Evolutionary conservation across 1,284 basidiomycete species (phyloP), one percentile per base, ranked within the genome.

Genomic region (Phylloporus sp.): DNA sequence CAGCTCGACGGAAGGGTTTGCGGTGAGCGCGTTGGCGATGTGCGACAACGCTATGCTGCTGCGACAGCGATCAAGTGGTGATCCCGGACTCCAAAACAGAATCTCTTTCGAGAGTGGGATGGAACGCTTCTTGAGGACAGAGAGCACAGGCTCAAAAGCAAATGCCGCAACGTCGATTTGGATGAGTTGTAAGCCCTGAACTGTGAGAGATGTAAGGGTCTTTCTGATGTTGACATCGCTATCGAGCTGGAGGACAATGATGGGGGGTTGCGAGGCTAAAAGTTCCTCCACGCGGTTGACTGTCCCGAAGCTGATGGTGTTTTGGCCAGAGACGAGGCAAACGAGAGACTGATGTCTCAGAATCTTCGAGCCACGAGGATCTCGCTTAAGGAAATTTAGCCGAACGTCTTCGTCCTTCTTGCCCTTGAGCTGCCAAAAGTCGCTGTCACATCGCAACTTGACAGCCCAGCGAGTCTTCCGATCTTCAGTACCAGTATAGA

Each of bases 161-260:
- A 90, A 90, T 2, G 86, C 69, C 0, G 86, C 84, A 0, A 83
- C 80, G 60, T 87, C 79, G 28, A 89, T 80, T 63, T 84, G 84
- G 20, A 89, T 66, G 22, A 90, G 77, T 32, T 76, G 77, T 55
- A 87, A 67, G 11, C 74, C 58, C 22, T 69, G 61, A 17, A 72
- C 66, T 4, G 51, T 66, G 54, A 90, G 69, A 28, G 69, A 74
- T 8, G 74, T 58, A 1, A 87, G 74, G 4, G 81, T 69, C 44
- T 76, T 78, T 20, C 63, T 66, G 1, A 77, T 77, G 53, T 74
- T 80, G 17, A 70, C 69, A 44, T 76, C 71, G 1, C 80, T 81
- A 11, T 85, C 80, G 8, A 90, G 70, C 63, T 85, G 83, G 4
- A 90, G 72, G 4, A 86, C 78, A 47, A 90, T 73, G 6, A 82